Conservation (phyloP, 208 protist species). For the Acanthamoeba triangularis region DNA sequence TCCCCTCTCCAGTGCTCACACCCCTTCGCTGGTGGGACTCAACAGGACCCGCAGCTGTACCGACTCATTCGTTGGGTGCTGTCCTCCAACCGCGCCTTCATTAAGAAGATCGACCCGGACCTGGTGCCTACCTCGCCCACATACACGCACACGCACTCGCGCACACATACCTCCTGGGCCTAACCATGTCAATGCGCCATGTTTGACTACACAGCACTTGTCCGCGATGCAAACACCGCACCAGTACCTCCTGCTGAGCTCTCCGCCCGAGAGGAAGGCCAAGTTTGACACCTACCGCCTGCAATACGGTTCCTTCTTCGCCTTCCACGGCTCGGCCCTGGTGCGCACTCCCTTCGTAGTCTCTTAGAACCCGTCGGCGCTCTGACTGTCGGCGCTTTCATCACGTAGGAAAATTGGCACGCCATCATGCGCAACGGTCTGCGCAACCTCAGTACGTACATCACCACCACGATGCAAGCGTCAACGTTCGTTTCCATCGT, state of each 20-base stretch:
- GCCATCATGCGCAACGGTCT: slow-evolving; percentile 84
- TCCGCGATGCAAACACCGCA: slow-evolving; percentile 81
- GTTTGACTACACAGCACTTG: slow-evolving; percentile 30
- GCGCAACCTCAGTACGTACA: slow-evolving; percentile 72
- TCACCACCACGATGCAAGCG: no score
- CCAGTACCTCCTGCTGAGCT: slow-evolving; percentile 85
- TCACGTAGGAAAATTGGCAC: slow-evolving; percentile 88
- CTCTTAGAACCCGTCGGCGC: slow-evolving; percentile 70
- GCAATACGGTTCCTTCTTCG: slow-evolving; percentile 84
- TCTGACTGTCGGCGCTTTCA: slow-evolving; percentile 67
- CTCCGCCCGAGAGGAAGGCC: slow-evolving; percentile 82
- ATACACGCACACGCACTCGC: not conserved
- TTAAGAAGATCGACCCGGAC: slow-evolving; percentile 64
- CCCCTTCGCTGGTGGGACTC: not conserved
- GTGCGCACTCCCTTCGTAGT: slow-evolving; percentile 51
- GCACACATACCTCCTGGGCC: no score
- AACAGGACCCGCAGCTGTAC: not conserved
- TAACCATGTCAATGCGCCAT: no score
- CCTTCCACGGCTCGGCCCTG: slow-evolving; percentile 85
- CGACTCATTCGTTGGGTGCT: slow-evolving; percentile 63
- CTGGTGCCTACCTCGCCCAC: not conserved
- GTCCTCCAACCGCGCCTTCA: slow-evolving; percentile 64
- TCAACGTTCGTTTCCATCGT: not conserved
- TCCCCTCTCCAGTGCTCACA: not conserved
- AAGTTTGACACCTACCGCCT: slow-evolving; percentile 82